A percentile compares a stretch with the other conserved stretches of the same genome.
phyloP scores from a whole-genome alignment of 345 rosid genomes.

The Ailanthus altissimus region DNA sequence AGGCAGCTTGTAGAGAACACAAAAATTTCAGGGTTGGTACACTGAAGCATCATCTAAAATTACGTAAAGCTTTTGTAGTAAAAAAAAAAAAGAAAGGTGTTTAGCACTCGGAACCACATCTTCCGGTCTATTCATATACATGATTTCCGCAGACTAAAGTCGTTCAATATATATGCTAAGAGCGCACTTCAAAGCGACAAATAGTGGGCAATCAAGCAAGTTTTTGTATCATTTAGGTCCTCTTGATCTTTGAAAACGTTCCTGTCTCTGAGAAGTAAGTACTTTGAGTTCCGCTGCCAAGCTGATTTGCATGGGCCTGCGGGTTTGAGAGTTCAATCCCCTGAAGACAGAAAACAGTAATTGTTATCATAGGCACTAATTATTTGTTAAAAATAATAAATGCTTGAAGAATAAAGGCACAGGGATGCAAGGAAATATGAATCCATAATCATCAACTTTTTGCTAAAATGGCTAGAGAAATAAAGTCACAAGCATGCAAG shows the following conservation, averaged over 20 bases:
- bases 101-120: background rate
- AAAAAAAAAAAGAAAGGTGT: too few relatives aligned
- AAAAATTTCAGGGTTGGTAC: background rate
- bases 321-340: conserved; percentile 93
- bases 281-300: conserved; percentile 89
- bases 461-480: too few relatives aligned
- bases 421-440: background rate
- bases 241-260: conserved; percentile 87
- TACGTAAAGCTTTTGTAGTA: background rate
- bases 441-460: too few relatives aligned
- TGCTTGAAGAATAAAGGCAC: background rate
- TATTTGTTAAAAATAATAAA: background rate
- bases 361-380: background rate
- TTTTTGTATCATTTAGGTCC: conserved; percentile 35
- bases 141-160: background rate
- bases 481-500: background rate
- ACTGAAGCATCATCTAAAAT: background rate
- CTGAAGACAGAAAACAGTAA: conserved; percentile 33
- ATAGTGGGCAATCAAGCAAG: background rate
- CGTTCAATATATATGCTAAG: background rate
- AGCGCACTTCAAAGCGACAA: background rate
- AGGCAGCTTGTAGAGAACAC: too few relatives aligned
- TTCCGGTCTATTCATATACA: background rate
- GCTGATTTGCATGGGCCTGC: conserved; percentile 74
- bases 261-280: conserved; percentile 94